phyloP scores from a whole-genome alignment of 306 rosid genomes.

The Canavalia gladiata region DNA sequence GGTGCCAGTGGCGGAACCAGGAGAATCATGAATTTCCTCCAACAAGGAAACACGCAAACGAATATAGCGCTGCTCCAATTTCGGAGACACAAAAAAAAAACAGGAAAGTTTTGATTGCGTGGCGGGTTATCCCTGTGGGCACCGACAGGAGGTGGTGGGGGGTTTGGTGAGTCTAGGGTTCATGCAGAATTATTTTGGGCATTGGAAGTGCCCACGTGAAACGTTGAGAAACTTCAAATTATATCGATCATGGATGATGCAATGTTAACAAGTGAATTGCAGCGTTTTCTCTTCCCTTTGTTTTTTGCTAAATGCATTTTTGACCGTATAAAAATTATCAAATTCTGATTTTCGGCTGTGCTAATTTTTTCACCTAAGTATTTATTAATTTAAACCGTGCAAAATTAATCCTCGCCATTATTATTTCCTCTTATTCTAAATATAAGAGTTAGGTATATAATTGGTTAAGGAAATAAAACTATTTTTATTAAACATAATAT shows the following conservation, averaged over 20 bases:
- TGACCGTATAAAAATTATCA: no score
- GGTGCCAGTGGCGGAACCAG: not conserved
- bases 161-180: conserved; percentile 13
- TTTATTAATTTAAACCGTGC: no score
- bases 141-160: no score
- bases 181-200: not conserved
- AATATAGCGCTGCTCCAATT: conserved; percentile 7
- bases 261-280: not conserved
- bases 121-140: not conserved
- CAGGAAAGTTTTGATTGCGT: not conserved
- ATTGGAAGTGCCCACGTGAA: not conserved
- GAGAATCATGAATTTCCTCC: conserved; percentile 16
- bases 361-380: no score
- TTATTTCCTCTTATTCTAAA: no score
- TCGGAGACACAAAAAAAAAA: not conserved
- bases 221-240: not conserved
- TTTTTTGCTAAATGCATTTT: no score
- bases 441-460: no score
- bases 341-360: no score
- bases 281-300: no score
- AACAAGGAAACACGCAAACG: not conserved
- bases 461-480: no score
- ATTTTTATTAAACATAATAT: no score
- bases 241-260: not conserved
- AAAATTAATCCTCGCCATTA: no score